Percentiles rank a stretch among this genome's conserved stretches.
These are phyloP conservation scores for Cyclotella choctawhatcheeana DNA, from an alignment of 108 stramenopile species.

Conservation along the genomic window DNA sequence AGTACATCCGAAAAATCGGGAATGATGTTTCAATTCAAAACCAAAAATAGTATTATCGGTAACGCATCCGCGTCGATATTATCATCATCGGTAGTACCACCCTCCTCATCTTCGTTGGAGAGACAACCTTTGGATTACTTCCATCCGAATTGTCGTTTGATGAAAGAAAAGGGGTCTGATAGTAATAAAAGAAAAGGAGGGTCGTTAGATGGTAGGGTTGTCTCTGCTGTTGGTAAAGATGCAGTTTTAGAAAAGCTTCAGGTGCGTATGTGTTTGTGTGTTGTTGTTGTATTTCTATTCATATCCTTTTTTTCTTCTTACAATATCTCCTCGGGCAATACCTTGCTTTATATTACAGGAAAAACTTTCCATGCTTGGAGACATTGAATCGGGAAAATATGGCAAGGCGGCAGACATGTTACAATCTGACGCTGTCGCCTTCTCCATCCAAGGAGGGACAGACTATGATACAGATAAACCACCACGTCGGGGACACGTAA, in stretches of 20 bases:
- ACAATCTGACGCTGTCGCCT: slow-evolving; percentile 48
- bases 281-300: not conserved
- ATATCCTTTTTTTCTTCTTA: not conserved
- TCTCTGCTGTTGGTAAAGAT: slow-evolving; percentile 41
- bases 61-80: not conserved
- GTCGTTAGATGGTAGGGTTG: slow-evolving; percentile 8
- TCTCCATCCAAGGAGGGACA: not conserved
- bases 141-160: slow-evolving; percentile 33
- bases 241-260: slow-evolving; percentile 35
- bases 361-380: slow-evolving; percentile 42
- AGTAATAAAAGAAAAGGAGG: slow-evolving; percentile 2
- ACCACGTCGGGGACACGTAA: not conserved
- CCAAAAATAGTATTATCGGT: too few species aligned
- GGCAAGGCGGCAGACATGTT: slow-evolving; percentile 50
- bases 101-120: not conserved
- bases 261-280: not conserved
- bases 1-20: not conserved
- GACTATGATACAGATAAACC: not conserved
- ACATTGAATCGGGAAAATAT: slow-evolving; percentile 51
- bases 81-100: not conserved
- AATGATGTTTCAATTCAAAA: not conserved
- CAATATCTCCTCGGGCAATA: not conserved
- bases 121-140: slow-evolving; percentile 37
- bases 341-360: not conserved
- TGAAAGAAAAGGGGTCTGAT: slow-evolving; percentile 39